Base-by-base conservation (phyloP, 306 rosid genomes). In the Cercis canadensis region DNA sequence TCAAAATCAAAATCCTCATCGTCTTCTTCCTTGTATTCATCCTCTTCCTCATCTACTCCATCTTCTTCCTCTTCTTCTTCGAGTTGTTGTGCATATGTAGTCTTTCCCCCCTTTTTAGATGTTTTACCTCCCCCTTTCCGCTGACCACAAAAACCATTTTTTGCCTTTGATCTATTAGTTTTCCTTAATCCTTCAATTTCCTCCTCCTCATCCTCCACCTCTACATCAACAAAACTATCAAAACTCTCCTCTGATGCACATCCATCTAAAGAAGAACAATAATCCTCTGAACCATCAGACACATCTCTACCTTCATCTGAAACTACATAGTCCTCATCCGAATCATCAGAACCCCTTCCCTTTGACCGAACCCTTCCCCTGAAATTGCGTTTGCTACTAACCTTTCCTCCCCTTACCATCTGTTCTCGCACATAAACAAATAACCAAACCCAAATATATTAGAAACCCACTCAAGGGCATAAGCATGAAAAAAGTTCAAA, bases 351-450 rank as follows among this genome's bases (percentile, higher is more conserved):
- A 46, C 80, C 82, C 53, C 80, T 70, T 41, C 68, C 88, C 68
- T 87, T 83, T 2, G 85, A 76, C 81, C 69, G 73, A 78, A 66
- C 77, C 82, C 73, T 78, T 40, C 65, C 82, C 40, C 80, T 83
- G 17, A 69, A 70, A 71, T 64, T 81, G 19, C 74, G 61, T 69
- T 76, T 89, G 75, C 87, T 52, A 78, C 85, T 65, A 70, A 79
- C 75, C 80, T 76, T 89, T 70, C 92, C 86, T 80, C 95, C 96
- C 95, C 87, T 94, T 13, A 72, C 99, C 99, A 94, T 94, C 88
- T 90, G 86, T 68, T 68, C 84, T 68, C 7, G 59, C 82, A 85
- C 64, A 80, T 45, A 77, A 80, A 73, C 33, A 58, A 67, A 58
- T 0, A 41, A 7, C 36, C 62, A 53, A 51, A 69, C 41, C 0